These are phyloP conservation scores for Ophiostoma quercus DNA, from an alignment of 2,329 filamentous ascomycete species.

Conservation along the genomic window DNA sequence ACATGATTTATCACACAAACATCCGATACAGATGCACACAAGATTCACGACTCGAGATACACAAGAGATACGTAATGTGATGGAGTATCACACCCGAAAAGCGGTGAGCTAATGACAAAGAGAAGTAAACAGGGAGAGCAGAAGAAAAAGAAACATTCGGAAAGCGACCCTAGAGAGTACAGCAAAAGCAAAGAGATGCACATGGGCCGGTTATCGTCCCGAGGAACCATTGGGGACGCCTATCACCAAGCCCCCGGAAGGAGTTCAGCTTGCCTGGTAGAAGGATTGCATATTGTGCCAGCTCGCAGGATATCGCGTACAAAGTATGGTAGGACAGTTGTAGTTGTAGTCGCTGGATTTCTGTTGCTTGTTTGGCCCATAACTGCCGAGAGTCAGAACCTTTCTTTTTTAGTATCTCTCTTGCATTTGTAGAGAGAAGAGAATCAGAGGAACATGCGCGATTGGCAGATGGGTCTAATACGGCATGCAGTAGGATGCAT, in stretches of 20 bases:
- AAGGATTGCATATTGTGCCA: slow-evolving; percentile 5
- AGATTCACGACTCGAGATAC: not conserved
- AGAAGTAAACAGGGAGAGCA: not conserved
- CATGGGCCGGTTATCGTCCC: slow-evolving; percentile 11
- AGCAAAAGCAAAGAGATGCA: not conserved
- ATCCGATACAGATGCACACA: not conserved
- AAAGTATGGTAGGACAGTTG: not conserved
- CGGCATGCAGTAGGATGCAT: not conserved
- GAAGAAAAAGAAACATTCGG: not conserved
- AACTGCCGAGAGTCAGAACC: not conserved
- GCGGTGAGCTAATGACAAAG: not conserved
- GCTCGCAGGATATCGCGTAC: not conserved
- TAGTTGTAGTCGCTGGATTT: not conserved
- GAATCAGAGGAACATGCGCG: not conserved
- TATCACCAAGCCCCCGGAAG: not conserved
- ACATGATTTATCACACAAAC: not conserved
- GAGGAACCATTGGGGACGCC: slow-evolving; percentile 9
- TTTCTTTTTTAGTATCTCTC: not conserved
- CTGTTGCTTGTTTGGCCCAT: not conserved
- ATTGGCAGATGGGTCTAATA: not conserved
- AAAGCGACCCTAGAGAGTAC: not conserved
- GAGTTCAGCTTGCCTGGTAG: slow-evolving; percentile 2
- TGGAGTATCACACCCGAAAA: slow-evolving; percentile 3
- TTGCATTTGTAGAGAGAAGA: not conserved
- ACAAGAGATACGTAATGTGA: not conserved